Percentiles rank a stretch among this genome's conserved stretches.
Conservation (phyloP, 306 rosid species). For the Prinsepia uniflora region DNA sequence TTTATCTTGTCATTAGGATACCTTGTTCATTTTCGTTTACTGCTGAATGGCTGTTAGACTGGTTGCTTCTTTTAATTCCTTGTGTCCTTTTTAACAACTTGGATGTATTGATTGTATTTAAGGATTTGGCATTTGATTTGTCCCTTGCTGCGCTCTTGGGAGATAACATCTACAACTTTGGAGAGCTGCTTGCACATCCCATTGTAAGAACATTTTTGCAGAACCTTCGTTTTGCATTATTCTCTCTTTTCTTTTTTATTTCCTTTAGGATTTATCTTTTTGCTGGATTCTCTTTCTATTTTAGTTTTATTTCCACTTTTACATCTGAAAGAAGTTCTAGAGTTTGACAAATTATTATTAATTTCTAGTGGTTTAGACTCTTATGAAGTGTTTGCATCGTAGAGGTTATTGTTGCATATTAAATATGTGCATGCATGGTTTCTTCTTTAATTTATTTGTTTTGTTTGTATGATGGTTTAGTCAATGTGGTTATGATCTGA, state of each 20-base stretch:
- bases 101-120: constrained; percentile 17
- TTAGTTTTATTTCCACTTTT: neutral
- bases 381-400: neutral
- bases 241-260: no score
- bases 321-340: neutral
- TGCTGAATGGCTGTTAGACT: neutral
- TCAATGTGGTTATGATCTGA: neutral
- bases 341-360: neutral
- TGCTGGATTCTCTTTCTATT: neutral
- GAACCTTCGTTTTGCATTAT: no score
- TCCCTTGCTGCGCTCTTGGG: constrained; percentile 97
- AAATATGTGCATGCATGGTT: neutral
- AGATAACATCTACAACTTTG: constrained; percentile 97
- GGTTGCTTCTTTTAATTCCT: constrained; percentile 14
- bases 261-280: no score
- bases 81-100: constrained; percentile 15
- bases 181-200: constrained; percentile 98
- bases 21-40: neutral
- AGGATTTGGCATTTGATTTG: constrained; percentile 98
- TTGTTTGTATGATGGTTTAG: constrained; percentile 3
- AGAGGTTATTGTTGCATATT: neutral
- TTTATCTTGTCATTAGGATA: neutral
- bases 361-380: neutral
- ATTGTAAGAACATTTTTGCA: constrained; percentile 51
- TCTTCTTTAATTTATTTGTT: neutral